phyloP scores from a whole-genome alignment of 2,329 filamentous ascomycete genomes.

The Teratosphaeria destructans region DNA sequence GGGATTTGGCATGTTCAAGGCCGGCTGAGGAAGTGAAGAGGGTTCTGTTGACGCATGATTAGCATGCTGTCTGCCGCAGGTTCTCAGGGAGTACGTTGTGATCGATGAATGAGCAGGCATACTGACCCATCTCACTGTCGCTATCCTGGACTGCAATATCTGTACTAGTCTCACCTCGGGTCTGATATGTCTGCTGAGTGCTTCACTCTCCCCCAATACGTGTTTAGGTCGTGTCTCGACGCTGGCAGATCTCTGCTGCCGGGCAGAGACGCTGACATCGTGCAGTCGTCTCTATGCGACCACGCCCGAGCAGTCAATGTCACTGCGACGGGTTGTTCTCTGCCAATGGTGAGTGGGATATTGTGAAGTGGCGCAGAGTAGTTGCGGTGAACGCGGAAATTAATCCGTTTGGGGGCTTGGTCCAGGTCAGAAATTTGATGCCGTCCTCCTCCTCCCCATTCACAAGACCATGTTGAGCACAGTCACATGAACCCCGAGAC shows the following conservation, averaged over 20 bases:
- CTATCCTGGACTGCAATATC: conserved; percentile 4
- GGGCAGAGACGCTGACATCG: conserved; percentile 52
- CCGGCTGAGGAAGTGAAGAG: conserved; percentile 68
- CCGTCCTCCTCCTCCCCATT: not conserved
- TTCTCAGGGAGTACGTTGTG: not conserved
- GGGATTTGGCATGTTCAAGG: conserved; percentile 73
- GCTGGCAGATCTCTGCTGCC: conserved; percentile 71
- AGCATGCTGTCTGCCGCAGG: not conserved
- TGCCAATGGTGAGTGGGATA: not conserved
- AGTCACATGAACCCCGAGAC: too few species aligned
- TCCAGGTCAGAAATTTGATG: not conserved
- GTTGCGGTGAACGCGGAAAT: not conserved
- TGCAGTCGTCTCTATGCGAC: conserved; percentile 18
- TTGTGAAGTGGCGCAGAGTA: not conserved
- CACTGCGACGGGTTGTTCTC: not conserved
- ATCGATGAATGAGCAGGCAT: conserved; percentile 1
- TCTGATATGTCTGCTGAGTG: conserved; percentile 86
- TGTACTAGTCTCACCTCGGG: conserved; percentile 62
- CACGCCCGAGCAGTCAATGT: not conserved
- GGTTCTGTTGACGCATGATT: conserved; percentile 50
- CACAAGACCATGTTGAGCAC: not conserved
- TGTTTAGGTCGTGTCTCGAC: conserved; percentile 84
- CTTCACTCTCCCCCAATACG: conserved; percentile 89
- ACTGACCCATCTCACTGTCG: conserved; percentile 18
- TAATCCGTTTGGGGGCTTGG: not conserved